Conservation (phyloP, 2,329 filamentous ascomycete genomes). For the Alternaria tenuissima region DNA sequence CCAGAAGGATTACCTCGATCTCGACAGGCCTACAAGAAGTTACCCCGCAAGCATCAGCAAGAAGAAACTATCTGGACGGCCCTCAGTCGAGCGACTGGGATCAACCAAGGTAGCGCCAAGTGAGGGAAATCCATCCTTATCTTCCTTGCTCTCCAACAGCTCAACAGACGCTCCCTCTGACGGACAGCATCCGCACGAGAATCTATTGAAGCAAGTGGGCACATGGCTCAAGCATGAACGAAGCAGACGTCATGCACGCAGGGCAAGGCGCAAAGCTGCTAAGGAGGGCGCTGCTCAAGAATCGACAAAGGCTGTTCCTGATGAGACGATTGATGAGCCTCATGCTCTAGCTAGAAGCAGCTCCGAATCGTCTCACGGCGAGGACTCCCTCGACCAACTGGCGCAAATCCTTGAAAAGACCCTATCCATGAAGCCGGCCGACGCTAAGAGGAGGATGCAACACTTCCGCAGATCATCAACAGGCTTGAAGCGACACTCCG, state of each 20-base stretch:
- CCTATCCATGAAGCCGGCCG: conserved; percentile 55
- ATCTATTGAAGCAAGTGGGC: conserved; percentile 74
- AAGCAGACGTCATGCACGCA: conserved; percentile 67
- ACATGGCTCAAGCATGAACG: conserved; percentile 88
- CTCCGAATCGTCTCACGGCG: conserved; percentile 71
- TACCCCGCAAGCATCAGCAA: conserved; percentile 51
- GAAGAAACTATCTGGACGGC: conserved; percentile 55
- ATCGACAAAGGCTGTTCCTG: conserved; percentile 2
- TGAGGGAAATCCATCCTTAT: conserved; percentile 42
- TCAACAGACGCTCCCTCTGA: conserved; percentile 33
- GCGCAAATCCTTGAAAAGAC: conserved; percentile 80
- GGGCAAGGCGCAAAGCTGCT: conserved; percentile 59
- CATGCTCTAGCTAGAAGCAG: conserved; percentile 52
- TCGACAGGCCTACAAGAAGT: conserved; percentile 50
- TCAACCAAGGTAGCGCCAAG: conserved; percentile 29
- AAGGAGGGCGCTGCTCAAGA: conserved; percentile 48
- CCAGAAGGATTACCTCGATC: conserved; percentile 52
- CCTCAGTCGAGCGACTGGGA: conserved; percentile 44
- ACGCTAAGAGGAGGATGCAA: conserved; percentile 42
- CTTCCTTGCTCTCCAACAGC: conserved; percentile 42
- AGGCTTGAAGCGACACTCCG: conserved; percentile 54
- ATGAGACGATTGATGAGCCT: conserved; percentile 15
- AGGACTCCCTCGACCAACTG: conserved; percentile 78
- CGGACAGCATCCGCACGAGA: conserved; percentile 42
- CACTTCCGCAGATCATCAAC: conserved; percentile 42